These are phyloP conservation scores for Pseudogymnoascus verrucosus DNA, from an alignment of 2,329 filamentous ascomycete genomes.

Conservation along the genomic window DNA sequence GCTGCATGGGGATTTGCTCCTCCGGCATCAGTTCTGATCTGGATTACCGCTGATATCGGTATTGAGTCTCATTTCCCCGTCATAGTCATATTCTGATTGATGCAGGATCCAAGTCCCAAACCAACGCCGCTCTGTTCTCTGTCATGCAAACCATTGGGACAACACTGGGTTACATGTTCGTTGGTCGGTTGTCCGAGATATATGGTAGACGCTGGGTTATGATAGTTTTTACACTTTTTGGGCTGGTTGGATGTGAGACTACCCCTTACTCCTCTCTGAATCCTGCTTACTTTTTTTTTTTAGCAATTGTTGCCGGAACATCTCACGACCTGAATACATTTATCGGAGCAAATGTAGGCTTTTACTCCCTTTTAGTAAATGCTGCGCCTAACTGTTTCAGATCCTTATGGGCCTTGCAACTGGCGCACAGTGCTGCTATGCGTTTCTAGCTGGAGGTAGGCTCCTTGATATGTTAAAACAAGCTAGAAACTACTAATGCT, in stretches of 20 bases:
- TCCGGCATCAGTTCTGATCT: not conserved
- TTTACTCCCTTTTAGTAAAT: not conserved
- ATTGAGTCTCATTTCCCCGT: not conserved
- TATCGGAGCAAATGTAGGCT: conserved; percentile 21
- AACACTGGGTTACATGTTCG: conserved; percentile 34
- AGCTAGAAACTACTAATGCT: not conserved
- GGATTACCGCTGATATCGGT: not conserved
- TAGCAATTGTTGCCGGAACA: conserved; percentile 24
- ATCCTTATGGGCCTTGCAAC: conserved; percentile 24
- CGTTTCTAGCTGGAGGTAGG: conserved; percentile 24
- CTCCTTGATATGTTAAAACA: not conserved
- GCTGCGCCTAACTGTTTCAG: not conserved
- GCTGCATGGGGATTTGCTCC: not conserved
- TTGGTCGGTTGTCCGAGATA: conserved; percentile 36
- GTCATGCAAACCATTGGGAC: conserved; percentile 27
- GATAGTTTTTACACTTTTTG: conserved; percentile 17
- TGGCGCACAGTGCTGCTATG: conserved; percentile 25
- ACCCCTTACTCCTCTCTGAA: not conserved
- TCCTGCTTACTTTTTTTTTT: not conserved
- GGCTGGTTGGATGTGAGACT: not conserved
- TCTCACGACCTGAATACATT: conserved; percentile 27
- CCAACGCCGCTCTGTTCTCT: not conserved
- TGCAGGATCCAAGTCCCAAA: not conserved
- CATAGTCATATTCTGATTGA: not conserved
- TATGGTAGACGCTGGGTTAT: conserved; percentile 37